phyloP scores from a whole-genome alignment of 2,329 filamentous ascomycete species.

The Aureobasidium sp. region DNA sequence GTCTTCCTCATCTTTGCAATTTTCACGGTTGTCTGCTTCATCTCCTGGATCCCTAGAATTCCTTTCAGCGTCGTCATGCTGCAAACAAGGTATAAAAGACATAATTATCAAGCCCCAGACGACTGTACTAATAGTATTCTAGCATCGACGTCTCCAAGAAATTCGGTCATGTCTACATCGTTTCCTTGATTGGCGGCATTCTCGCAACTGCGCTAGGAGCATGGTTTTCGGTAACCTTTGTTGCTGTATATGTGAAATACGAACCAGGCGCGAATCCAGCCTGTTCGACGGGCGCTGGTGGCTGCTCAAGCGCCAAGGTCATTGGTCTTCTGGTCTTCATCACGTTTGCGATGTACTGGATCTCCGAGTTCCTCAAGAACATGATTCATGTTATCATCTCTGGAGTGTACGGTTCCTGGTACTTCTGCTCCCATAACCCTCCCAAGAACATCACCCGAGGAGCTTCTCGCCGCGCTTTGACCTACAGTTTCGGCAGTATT shows the following conservation, averaged over 20 bases:
- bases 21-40: slow-evolving; percentile 76
- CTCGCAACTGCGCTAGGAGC: slow-evolving; percentile 68
- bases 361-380: slow-evolving; percentile 89
- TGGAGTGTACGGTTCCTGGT: slow-evolving; percentile 89
- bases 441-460: slow-evolving; percentile 74
- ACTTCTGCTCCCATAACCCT: slow-evolving; percentile 65
- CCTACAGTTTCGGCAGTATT: slow-evolving; percentile 89
- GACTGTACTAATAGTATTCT: background rate
- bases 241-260: slow-evolving; percentile 79
- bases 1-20: slow-evolving; percentile 77
- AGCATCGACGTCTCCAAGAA: slow-evolving; percentile 75
- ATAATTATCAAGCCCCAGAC: background rate
- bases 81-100: slow-evolving; percentile 47
- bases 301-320: slow-evolving; percentile 68
- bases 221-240: slow-evolving; percentile 81
- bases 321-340: slow-evolving; percentile 79
- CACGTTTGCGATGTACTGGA: slow-evolving; percentile 91
- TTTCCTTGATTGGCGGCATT: slow-evolving; percentile 77
- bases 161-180: slow-evolving; percentile 78
- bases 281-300: slow-evolving; percentile 47
- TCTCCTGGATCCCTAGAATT: slow-evolving; percentile 82
- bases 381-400: slow-evolving; percentile 82
- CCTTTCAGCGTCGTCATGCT: slow-evolving; percentile 90
- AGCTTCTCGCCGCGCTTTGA: slow-evolving; percentile 73
- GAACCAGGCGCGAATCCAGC: slow-evolving; percentile 58